Conservation (phyloP, 305 asterid species). For the Rubia tinctorum region DNA sequence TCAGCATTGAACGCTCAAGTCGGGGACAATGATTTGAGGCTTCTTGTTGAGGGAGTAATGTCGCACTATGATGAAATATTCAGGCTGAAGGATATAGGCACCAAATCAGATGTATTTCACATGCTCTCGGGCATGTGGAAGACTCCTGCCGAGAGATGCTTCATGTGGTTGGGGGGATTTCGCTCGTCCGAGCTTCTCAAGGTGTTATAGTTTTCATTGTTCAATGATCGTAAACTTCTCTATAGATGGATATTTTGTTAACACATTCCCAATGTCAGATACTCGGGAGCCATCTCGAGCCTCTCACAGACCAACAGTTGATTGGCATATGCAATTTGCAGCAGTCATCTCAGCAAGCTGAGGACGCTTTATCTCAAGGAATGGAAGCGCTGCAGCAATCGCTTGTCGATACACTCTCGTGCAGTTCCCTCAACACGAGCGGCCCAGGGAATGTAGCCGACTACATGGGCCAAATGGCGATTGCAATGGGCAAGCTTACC, state of each 20-base stretch:
- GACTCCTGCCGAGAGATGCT: conserved; percentile 91
- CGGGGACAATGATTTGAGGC: conserved; percentile 60
- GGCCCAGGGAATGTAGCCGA: conserved; percentile 56
- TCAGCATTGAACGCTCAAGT: conserved; percentile 58
- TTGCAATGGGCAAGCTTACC: conserved; percentile 82
- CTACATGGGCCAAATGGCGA: conserved; percentile 91
- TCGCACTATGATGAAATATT: conserved; percentile 78
- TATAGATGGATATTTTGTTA: background rate
- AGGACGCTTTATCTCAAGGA: conserved; percentile 97
- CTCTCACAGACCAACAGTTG: conserved; percentile 79
- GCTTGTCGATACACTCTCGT: conserved; percentile 75
- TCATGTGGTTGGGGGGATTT: conserved; percentile 99
- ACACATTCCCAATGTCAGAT: conserved; percentile 39
- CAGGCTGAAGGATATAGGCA: conserved; percentile 56
- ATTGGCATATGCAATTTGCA: conserved; percentile 71
- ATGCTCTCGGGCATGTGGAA: conserved; percentile 98
- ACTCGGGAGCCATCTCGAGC: conserved; percentile 77
- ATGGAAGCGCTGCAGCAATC: conserved; percentile 95
- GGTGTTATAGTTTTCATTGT: conserved; percentile 31
- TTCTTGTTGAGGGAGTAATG: conserved; percentile 76
- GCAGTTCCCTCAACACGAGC: conserved; percentile 41
- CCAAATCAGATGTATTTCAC: conserved; percentile 77
- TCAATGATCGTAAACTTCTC: background rate
- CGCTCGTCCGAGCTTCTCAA: conserved; percentile 92
- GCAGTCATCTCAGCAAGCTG: conserved; percentile 91